phyloP scores from a whole-genome alignment of 257 asterid genomes.

The Lantana camara region DNA sequence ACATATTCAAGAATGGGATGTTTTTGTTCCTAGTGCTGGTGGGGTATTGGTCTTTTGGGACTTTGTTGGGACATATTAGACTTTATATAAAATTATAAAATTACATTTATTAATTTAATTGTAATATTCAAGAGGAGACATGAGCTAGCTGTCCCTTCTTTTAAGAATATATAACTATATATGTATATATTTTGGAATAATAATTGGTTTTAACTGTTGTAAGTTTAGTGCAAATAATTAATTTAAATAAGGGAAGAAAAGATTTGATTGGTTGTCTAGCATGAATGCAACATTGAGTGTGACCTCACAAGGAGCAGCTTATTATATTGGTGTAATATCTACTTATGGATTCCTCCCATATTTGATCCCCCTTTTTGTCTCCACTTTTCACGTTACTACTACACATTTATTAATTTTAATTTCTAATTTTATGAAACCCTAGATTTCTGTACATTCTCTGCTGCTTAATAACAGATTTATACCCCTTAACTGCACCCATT shows the following conservation, averaged over 20 bases:
- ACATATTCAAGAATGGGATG: conserved; percentile 30
- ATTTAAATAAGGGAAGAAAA: conserved; percentile 11
- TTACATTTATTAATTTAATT: neutral
- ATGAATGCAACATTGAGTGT: conserved; percentile 55
- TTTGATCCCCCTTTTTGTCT: conserved; percentile 25
- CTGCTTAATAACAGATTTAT: neutral
- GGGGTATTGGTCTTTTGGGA: conserved; percentile 36
- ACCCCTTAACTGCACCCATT: neutral
- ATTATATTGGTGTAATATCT: conserved; percentile 31
- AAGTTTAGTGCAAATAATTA: conserved; percentile 17
- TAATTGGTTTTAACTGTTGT: conserved; percentile 31
- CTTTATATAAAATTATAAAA: conserved; percentile 14
- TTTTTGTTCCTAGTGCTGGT: conserved; percentile 40
- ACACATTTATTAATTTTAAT: too few species aligned
- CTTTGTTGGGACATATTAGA: conserved; percentile 46
- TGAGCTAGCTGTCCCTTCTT: conserved; percentile 54
- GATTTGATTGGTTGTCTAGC: conserved; percentile 61
- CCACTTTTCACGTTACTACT: conserved; percentile 17
- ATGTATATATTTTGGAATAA: neutral
- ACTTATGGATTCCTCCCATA: conserved; percentile 28
- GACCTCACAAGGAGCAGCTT: conserved; percentile 39
- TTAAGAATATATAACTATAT: neutral
- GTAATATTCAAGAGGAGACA: conserved; percentile 24
- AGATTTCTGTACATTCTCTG: neutral
- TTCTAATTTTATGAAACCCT: conserved; percentile 25